Conservation (phyloP, 768 basidiomycete species). For the Astraeus odoratus region DNA sequence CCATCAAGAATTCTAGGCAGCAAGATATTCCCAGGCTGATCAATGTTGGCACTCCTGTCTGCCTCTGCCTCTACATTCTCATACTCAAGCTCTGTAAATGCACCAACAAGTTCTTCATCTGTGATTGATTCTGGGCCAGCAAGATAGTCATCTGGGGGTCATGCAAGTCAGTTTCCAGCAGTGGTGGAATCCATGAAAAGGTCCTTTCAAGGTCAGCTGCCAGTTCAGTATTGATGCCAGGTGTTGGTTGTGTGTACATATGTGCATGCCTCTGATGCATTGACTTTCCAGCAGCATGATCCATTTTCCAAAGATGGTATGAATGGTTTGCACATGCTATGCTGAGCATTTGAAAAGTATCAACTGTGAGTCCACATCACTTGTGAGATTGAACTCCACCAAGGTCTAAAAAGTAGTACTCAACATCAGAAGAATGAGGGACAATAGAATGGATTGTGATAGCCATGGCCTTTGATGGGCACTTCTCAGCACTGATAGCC, state of each 20-base stretch:
- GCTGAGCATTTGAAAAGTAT: constrained; percentile 3
- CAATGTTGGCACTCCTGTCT: no score
- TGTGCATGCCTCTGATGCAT: constrained; percentile 2
- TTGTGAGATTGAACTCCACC: constrained; percentile 14
- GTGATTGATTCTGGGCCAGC: constrained; percentile 1
- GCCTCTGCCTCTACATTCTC: not conserved
- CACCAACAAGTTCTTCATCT: constrained; percentile 1
- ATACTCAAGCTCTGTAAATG: not conserved
- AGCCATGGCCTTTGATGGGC: constrained; percentile 13
- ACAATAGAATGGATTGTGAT: constrained; percentile 20
- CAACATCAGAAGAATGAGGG: constrained; percentile 24
- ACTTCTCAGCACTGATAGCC: constrained; percentile 5
- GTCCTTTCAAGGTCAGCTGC: not conserved
- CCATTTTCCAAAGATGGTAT: not conserved
- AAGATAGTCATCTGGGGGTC: not conserved
- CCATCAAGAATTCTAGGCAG: no score
- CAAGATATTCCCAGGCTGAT: no score
- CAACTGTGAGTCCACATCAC: constrained; percentile 10
- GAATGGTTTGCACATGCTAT: not conserved
- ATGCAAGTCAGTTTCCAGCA: not conserved
- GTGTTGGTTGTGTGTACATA: not conserved
- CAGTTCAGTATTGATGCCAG: not conserved
- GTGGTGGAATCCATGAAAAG: constrained; percentile 5
- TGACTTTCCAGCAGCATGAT: not conserved
- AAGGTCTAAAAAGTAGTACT: constrained; percentile 18